A percentile compares a stretch with the other conserved stretches of the same genome.
Evolutionary conservation across 2,329 filamentous ascomycete genomes (phyloP).

Genomic region (Corinectria fuckeliana): DNA sequence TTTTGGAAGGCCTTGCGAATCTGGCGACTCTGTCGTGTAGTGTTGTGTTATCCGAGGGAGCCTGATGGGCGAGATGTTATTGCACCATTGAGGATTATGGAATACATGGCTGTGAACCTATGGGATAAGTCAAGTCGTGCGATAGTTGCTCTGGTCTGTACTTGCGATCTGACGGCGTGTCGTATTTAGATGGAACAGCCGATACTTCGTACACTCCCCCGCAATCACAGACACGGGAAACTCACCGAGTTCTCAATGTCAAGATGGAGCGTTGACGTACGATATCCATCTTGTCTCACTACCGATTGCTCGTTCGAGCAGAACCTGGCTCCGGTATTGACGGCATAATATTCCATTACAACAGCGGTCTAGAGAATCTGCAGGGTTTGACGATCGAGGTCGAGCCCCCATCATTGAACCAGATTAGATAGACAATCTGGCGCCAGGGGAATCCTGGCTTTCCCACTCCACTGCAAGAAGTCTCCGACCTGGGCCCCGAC

Average conservation of each 20-base stretch:
- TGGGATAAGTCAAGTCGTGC: constrained; percentile 3
- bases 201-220: too few relatives aligned
- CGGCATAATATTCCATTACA: too few relatives aligned
- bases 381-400: not conserved
- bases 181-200: not conserved
- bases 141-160: constrained; percentile 1
- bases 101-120: too few relatives aligned
- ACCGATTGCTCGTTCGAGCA: too few relatives aligned
- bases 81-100: constrained; percentile 4
- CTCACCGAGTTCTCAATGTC: too few relatives aligned
- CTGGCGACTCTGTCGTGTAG: constrained; percentile 22
- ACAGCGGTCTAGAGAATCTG: not conserved
- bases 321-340: too few relatives aligned
- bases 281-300: too few relatives aligned
- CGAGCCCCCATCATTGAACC: not conserved
- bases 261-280: too few relatives aligned
- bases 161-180: too few relatives aligned
- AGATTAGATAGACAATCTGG: not conserved
- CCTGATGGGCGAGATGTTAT: constrained; percentile 7
- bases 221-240: too few relatives aligned
- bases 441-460: not conserved
- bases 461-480: not conserved
- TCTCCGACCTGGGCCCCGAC: not conserved
- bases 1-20: constrained; percentile 13
- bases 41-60: constrained; percentile 12